Conservation (phyloP, 345 rosid species). For the Melastoma malabathricum region DNA sequence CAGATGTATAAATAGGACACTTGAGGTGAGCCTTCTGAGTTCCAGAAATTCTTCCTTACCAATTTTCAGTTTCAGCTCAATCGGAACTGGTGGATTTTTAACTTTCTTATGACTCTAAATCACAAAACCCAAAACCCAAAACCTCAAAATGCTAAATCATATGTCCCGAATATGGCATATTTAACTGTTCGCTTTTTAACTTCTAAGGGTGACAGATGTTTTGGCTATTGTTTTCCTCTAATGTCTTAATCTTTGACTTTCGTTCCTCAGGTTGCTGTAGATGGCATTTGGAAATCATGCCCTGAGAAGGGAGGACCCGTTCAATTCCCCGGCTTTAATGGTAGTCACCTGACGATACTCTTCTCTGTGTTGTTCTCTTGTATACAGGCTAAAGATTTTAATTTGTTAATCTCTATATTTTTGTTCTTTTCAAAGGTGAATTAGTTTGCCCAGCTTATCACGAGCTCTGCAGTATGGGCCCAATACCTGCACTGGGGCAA, state of each 20-base stretch:
- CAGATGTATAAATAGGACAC: slow-evolving; percentile 59
- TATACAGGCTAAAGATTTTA: neutral
- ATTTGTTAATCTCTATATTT: slow-evolving; percentile 1
- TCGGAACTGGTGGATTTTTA: too few relatives aligned
- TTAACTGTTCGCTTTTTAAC: too few relatives aligned
- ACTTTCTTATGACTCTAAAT: too few relatives aligned
- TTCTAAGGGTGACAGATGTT: too few relatives aligned
- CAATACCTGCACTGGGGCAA: slow-evolving; percentile 49
- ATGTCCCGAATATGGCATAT: too few relatives aligned
- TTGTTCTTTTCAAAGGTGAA: slow-evolving; percentile 49
- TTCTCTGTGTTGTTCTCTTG: neutral
- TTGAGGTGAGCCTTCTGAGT: slow-evolving; percentile 51
- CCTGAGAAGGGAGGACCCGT: slow-evolving; percentile 80
- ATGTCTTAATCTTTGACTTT: slow-evolving; percentile 1
- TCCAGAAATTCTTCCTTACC: too few relatives aligned
- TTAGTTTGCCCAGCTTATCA: slow-evolving; percentile 79
- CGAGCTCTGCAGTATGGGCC: slow-evolving; percentile 56
- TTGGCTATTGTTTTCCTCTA: neutral
- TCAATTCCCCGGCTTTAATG: slow-evolving; percentile 84
- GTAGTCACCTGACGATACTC: slow-evolving; percentile 18
- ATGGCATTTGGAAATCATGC: slow-evolving; percentile 85
- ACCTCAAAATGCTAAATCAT: too few relatives aligned
- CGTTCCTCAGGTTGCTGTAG: slow-evolving; percentile 74
- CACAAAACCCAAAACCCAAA: too few relatives aligned
- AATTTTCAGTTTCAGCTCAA: too few relatives aligned